A percentile compares a stretch with the other conserved stretches of the same genome.
These are phyloP conservation scores for Naganishia cerealis DNA, from an alignment of 1,284 basidiomycete species.

Conservation along the genomic window DNA sequence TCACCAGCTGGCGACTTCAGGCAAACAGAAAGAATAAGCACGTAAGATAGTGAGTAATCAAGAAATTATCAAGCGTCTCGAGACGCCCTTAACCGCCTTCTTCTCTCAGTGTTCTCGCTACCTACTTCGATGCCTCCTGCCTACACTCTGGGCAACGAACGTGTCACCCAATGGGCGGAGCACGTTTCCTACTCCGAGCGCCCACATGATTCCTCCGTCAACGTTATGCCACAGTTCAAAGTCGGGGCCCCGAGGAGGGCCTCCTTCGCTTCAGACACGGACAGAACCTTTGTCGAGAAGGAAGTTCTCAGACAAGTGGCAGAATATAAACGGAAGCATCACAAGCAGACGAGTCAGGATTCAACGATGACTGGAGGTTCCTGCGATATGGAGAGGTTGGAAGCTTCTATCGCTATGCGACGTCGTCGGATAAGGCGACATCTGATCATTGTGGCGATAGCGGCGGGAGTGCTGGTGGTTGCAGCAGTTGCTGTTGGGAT, in stretches of 20 bases:
- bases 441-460: slow-evolving; percentile 2
- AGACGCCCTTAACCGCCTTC: not conserved
- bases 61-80: not conserved
- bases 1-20: no score
- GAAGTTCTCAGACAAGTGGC: not conserved
- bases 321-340: not conserved
- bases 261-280: not conserved
- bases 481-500: slow-evolving; percentile 6
- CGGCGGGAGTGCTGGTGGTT: slow-evolving; percentile 8
- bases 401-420: not conserved
- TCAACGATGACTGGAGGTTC: not conserved
- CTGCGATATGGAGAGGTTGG: slow-evolving; percentile 1
- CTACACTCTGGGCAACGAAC: not conserved
- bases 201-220: not conserved
- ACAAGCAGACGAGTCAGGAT: not conserved
- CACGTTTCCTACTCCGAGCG: not conserved
- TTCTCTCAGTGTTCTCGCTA: not conserved
- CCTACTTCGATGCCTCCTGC: not conserved
- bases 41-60: not conserved
- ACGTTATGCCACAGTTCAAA: not conserved
- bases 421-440: slow-evolving; percentile 17
- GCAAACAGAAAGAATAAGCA: not conserved
- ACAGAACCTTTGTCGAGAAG: not conserved
- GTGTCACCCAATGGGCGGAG: not conserved
- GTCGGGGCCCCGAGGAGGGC: not conserved